These are phyloP conservation scores for Penicillium sp. DNA, from an alignment of 2,329 filamentous ascomycete species.

Conservation along the genomic window DNA sequence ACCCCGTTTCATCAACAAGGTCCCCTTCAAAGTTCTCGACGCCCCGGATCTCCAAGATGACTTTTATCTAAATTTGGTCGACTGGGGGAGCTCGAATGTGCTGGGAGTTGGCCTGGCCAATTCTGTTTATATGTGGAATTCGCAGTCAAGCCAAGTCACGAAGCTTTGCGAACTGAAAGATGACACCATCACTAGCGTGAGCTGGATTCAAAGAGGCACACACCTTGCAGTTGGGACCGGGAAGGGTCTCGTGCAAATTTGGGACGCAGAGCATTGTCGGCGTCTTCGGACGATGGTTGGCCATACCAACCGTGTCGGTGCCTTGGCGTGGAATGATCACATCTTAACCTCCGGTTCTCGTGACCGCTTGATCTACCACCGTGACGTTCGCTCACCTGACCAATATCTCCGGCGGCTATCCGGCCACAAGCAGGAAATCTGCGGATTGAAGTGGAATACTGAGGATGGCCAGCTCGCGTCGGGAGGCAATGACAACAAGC, in stretches of 20 bases:
- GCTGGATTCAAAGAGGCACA: conserved; percentile 95
- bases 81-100: conserved; percentile 94
- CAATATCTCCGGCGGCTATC: conserved; percentile 82
- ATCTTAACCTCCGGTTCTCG: conserved; percentile 93
- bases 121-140: conserved; percentile 98
- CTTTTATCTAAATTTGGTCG: conserved; percentile 94
- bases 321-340: conserved; percentile 95
- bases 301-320: conserved; percentile 86
- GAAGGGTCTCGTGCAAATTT: conserved; percentile 93
- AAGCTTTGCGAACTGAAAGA: conserved; percentile 89
- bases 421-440: conserved; percentile 97
- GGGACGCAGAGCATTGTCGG: conserved; percentile 84
- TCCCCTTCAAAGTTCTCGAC: conserved; percentile 95
- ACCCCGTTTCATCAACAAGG: conserved; percentile 85
- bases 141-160: conserved; percentile 80
- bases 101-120: conserved; percentile 87
- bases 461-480: conserved; percentile 92
- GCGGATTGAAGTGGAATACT: conserved; percentile 92
- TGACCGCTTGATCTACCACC: conserved; percentile 89
- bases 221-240: conserved; percentile 93
- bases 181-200: conserved; percentile 92
- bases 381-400: conserved; percentile 86
- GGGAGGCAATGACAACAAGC: conserved; percentile 96
- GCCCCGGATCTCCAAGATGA: conserved; percentile 94
- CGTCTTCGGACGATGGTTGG: conserved; percentile 93